phyloP scores from a whole-genome alignment of 768 basidiomycete species.

The Mycena amicta region DNA sequence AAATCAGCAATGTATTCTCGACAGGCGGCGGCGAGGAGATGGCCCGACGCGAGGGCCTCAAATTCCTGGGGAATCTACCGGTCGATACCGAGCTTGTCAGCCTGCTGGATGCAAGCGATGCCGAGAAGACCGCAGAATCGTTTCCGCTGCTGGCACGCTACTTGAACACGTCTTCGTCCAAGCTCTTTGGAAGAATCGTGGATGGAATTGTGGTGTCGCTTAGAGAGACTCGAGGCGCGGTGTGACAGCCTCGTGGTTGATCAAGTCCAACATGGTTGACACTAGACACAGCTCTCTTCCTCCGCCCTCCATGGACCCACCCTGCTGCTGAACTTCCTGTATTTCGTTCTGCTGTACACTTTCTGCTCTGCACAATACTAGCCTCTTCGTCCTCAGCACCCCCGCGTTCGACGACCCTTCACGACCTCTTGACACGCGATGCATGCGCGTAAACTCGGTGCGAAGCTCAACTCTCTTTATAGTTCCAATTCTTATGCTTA shows the following conservation, averaged over 20 bases:
- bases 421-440: slow-evolving; percentile 20
- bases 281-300: background rate
- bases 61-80: slow-evolving; percentile 86
- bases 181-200: slow-evolving; percentile 66
- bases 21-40: slow-evolving; percentile 90
- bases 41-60: slow-evolving; percentile 72
- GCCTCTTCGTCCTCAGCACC: no score
- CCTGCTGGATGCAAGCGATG: slow-evolving; percentile 72
- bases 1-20: slow-evolving; percentile 93
- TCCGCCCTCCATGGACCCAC: background rate
- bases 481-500: slow-evolving; percentile 13
- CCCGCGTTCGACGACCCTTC: slow-evolving; percentile 14
- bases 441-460: slow-evolving; percentile 24
- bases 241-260: background rate
- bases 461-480: slow-evolving; percentile 18
- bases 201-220: slow-evolving; percentile 39
- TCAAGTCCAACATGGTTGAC: background rate
- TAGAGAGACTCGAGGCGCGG: background rate
- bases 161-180: slow-evolving; percentile 64
- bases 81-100: slow-evolving; percentile 91
- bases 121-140: slow-evolving; percentile 28
- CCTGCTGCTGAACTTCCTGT: slow-evolving; percentile 14
- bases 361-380: slow-evolving; percentile 19
- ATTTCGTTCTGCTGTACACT: slow-evolving; percentile 18
- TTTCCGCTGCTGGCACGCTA: slow-evolving; percentile 67